These are phyloP conservation scores for Boletus rubescentipes DNA, from an alignment of 768 basidiomycete species.

Conservation along the genomic window DNA sequence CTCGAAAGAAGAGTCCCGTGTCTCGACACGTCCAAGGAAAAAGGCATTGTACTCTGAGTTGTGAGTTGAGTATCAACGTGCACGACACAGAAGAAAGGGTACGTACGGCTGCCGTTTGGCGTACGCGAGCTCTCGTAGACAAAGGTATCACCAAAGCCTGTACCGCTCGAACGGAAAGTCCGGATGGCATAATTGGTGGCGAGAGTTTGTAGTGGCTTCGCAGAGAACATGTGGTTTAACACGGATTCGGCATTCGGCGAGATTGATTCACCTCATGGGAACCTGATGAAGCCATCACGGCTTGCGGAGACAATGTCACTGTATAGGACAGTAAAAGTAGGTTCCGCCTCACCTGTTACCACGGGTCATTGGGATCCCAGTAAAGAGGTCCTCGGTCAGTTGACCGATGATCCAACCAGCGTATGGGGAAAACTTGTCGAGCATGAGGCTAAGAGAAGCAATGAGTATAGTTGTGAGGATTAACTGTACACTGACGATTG, in stretches of 20 bases:
- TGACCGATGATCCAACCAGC: background rate
- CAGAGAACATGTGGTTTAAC: constrained; percentile 18
- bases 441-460: background rate
- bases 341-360: background rate
- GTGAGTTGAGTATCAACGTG: background rate
- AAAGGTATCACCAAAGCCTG: background rate
- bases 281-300: constrained; percentile 6
- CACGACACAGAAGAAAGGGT: background rate
- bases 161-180: background rate
- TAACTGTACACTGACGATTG: constrained; percentile 1
- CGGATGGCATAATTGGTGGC: constrained; percentile 8
- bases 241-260: constrained; percentile 4
- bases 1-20: background rate
- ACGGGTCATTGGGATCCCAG: constrained; percentile 13
- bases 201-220: constrained; percentile 6
- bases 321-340: background rate
- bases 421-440: background rate
- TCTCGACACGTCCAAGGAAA: constrained; percentile 14
- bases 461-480: background rate
- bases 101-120: constrained; percentile 9
- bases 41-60: constrained; percentile 5
- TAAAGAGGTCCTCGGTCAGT: constrained; percentile 11
- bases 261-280: constrained; percentile 12
- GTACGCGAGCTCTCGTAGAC: constrained; percentile 1
- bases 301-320: background rate